Conservation (phyloP, 1,139 yeast species). For the Debaryomyces psychrophilus region DNA sequence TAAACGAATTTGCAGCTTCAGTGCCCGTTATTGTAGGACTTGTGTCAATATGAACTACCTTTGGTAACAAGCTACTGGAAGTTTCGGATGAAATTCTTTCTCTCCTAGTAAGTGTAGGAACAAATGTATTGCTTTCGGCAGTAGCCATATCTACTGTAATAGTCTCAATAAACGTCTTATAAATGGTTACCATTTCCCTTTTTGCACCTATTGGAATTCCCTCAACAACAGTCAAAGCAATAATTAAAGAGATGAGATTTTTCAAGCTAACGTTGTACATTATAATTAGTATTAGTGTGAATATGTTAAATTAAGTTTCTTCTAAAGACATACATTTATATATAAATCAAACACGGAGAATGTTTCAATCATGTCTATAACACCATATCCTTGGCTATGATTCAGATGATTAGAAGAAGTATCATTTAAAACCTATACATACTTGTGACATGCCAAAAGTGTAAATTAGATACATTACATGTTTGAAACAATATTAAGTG, state of each 20-base stretch:
- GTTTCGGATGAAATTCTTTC: not conserved
- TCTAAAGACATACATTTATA: not conserved
- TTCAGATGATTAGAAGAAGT: not conserved
- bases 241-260: not conserved
- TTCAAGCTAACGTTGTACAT: not conserved
- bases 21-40: not conserved
- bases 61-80: not conserved
- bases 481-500: not conserved
- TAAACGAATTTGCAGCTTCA: not conserved
- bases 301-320: not conserved
- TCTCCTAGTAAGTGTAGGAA: not conserved
- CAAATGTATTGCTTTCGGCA: not conserved
- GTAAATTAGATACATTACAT: not conserved
- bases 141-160: not conserved
- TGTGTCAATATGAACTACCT: not conserved
- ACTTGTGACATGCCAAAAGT: not conserved
- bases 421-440: no score
- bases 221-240: not conserved
- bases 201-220: conserved; percentile 4
- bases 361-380: not conserved
- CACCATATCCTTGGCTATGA: not conserved
- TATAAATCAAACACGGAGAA: not conserved
- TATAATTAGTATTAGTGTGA: no score
- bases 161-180: not conserved
- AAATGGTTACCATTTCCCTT: not conserved